Conservation (phyloP, 768 basidiomycete genomes). For the Lactarius trivialis region DNA sequence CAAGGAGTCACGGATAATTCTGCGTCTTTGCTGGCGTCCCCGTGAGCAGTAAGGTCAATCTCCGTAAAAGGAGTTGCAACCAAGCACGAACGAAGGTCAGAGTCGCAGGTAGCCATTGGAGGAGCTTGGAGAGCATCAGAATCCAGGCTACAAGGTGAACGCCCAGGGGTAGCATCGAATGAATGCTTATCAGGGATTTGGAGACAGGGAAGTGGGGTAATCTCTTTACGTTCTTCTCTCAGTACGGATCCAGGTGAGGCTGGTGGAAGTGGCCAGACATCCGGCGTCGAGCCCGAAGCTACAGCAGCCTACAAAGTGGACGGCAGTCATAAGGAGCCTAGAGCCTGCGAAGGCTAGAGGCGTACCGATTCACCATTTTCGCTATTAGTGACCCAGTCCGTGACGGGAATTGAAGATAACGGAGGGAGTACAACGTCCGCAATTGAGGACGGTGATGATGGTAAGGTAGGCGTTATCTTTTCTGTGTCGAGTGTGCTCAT, state of each 20-base stretch:
- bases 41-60: not conserved
- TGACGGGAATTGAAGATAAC: not conserved
- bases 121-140: not conserved
- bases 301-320: not conserved
- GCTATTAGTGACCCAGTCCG: not conserved
- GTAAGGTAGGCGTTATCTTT: not conserved
- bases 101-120: not conserved
- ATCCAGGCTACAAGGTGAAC: not conserved
- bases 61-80: not conserved
- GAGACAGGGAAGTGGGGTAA: not conserved
- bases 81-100: not conserved
- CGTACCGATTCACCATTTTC: not conserved
- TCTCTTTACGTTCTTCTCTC: not conserved
- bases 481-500: not conserved
- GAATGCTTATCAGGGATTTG: not conserved
- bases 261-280: not conserved
- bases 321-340: not conserved
- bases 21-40: not conserved
- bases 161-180: not conserved
- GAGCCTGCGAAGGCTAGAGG: not conserved
- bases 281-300: not conserved
- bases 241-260: too few relatives aligned
- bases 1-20: not conserved
- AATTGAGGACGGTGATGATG: not conserved
- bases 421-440: not conserved